These are phyloP conservation scores for Scheffersomyces insectosa DNA, from an alignment of 1,139 yeast species.

Conservation along the genomic window DNA sequence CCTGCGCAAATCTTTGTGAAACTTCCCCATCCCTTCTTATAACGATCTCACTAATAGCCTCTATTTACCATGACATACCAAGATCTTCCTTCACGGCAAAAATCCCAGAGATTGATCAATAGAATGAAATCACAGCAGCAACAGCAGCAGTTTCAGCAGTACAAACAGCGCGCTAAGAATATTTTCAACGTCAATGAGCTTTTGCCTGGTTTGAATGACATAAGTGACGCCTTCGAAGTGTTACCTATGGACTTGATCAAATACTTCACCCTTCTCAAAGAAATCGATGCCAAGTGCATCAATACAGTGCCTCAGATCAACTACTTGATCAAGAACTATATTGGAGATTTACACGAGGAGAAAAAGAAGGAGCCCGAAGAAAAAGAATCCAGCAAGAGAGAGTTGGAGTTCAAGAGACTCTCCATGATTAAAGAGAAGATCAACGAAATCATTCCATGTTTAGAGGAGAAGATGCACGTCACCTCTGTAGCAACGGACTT, in stretches of 20 bases:
- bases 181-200: conserved; percentile 45
- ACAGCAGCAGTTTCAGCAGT: conserved; percentile 33
- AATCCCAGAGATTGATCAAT: conserved; percentile 47
- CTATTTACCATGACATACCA: conserved; percentile 25
- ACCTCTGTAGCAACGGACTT: conserved; percentile 89
- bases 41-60: background rate
- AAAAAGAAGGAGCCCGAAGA: conserved; percentile 4
- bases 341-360: conserved; percentile 39
- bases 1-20: no score
- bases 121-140: conserved; percentile 28
- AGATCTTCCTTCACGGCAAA: conserved; percentile 49
- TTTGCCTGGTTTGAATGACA: conserved; percentile 87
- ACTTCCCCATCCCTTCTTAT: background rate
- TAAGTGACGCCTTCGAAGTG: conserved; percentile 89
- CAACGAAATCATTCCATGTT: conserved; percentile 82
- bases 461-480: conserved; percentile 97
- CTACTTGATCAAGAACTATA: conserved; percentile 55
- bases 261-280: conserved; percentile 85
- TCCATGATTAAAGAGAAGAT: conserved; percentile 46
- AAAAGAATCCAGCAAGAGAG: conserved; percentile 6
- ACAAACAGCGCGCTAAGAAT: conserved; percentile 34
- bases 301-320: conserved; percentile 70
- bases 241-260: conserved; percentile 81
- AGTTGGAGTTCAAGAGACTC: conserved; percentile 18
- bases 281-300: conserved; percentile 92